Percentiles rank a stretch among this genome's conserved stretches.
phyloP scores from a whole-genome alignment of 176 grass and related monocot species.

The Microstegium vimineum region DNA sequence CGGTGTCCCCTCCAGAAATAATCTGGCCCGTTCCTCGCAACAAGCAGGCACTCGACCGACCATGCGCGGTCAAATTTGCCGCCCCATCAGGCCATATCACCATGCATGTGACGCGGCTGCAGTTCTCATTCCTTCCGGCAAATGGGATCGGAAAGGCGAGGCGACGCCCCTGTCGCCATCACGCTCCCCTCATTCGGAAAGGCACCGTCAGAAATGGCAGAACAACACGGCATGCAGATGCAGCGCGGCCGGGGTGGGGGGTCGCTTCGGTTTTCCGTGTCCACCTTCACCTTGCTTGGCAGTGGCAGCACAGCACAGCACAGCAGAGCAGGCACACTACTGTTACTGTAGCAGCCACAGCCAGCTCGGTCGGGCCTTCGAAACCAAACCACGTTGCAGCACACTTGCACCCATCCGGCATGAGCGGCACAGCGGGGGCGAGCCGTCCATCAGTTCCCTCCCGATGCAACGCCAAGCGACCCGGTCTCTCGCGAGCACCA shows the following conservation, averaged over 20 bases:
- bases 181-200: background rate
- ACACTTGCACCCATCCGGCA: slow-evolving; percentile 19
- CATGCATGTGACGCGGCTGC: background rate
- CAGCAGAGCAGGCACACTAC: background rate
- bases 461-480: slow-evolving; percentile 11
- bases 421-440: background rate
- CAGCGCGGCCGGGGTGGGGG: background rate
- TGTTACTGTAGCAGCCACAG: background rate
- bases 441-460: slow-evolving; percentile 20
- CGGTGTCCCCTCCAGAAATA: background rate
- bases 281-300: background rate
- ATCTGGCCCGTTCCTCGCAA: background rate
- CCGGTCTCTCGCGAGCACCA: background rate
- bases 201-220: background rate
- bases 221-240: background rate
- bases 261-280: slow-evolving; percentile 21
- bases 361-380: background rate
- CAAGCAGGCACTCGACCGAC: background rate
- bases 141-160: background rate
- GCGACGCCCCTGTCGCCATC: slow-evolving; percentile 3
- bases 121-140: slow-evolving; percentile 16
- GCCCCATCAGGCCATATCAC: background rate
- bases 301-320: no score
- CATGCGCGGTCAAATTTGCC: background rate
- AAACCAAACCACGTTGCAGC: background rate